Evolutionary conservation across 257 asterid genomes (phyloP), one percentile per base, ranked within the genome.

Genomic region (Fraxinus cuspidata): DNA sequence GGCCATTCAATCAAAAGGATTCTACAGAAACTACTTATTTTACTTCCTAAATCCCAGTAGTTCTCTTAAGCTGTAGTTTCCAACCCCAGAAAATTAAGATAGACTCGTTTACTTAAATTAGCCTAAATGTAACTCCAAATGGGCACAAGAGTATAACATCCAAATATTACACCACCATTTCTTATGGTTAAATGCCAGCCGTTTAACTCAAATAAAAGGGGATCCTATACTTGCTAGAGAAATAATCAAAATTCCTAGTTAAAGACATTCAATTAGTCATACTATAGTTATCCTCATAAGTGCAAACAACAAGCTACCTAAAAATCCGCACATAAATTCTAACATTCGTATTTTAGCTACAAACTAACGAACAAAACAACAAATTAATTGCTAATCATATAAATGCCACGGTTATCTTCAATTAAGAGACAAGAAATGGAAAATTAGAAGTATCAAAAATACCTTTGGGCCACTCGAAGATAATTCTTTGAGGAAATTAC

Each of bases 171-270:
- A 12, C 51, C 51, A 3, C 51, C 51, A 4, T 42, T 8, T 42
- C 72, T 29, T 67, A 29, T 67, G 18, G 40, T 32, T 8, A 8
- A 13, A 32, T 32, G 35, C 15, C 38, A 8, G 42, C 13, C 21
- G 21, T 4, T 3, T 28, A 31, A 67, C 13, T 15, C n/a, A 31
- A 70, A 70, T 34, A 4, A 70, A 37, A 16, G 5, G 64, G 63
- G 7, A 40, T 77, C 70, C 60, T 71, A 34, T 65, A 81, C 34
- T 58, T 72, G 60, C 65, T 63, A 25, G 51, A 35, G 76, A 71
- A 35, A 7, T 40, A 40, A 11, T 40, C 15, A 40, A 40, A 40
- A 40, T 11, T 13, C 12, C 12, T 10, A 40, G 15, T 11, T 10
- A 40, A 10, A 40, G 16, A 40, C 13, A 40, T 40, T 40, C 49